Evolutionary conservation across 257 asterid species (phyloP).

Genomic region (Fraxinus excelsior): DNA sequence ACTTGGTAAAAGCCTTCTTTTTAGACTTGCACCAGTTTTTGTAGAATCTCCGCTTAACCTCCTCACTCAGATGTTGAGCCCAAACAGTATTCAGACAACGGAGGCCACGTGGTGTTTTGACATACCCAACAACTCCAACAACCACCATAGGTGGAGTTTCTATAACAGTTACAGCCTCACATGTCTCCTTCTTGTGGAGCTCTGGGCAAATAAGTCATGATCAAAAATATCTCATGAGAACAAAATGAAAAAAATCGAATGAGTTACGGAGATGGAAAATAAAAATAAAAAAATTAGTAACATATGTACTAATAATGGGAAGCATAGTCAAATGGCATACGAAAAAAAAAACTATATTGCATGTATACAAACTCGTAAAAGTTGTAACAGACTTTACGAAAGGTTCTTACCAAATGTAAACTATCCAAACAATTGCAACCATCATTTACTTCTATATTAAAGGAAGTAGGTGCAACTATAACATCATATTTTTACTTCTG

Average conservation of each 20-base stretch:
- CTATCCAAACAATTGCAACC: neutral
- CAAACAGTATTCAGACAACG: conserved; percentile 37
- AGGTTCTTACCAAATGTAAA: neutral
- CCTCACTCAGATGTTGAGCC: conserved; percentile 87
- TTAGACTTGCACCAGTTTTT: conserved; percentile 37
- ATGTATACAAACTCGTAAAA: neutral
- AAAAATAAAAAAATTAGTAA: neutral
- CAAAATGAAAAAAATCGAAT: neutral
- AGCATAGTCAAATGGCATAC: neutral
- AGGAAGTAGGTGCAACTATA: neutral
- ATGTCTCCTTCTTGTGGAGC: conserved; percentile 83
- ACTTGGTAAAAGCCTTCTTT: conserved; percentile 70
- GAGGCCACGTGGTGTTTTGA: conserved; percentile 77
- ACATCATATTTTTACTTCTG: neutral
- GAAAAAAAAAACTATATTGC: neutral
- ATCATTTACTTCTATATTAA: neutral
- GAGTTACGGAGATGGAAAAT: neutral
- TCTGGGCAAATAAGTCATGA: conserved; percentile 35
- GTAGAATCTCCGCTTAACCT: conserved; percentile 73
- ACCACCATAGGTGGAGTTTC: conserved; percentile 83
- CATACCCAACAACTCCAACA: conserved; percentile 85
- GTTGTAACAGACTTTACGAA: neutral
- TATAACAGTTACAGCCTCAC: conserved; percentile 78
- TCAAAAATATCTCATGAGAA: neutral
- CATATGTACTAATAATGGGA: neutral